Evolutionary conservation across 1,284 basidiomycete genomes (phyloP), one percentile per base, ranked within the genome.

Genomic region (Malassezia psittaci): DNA sequence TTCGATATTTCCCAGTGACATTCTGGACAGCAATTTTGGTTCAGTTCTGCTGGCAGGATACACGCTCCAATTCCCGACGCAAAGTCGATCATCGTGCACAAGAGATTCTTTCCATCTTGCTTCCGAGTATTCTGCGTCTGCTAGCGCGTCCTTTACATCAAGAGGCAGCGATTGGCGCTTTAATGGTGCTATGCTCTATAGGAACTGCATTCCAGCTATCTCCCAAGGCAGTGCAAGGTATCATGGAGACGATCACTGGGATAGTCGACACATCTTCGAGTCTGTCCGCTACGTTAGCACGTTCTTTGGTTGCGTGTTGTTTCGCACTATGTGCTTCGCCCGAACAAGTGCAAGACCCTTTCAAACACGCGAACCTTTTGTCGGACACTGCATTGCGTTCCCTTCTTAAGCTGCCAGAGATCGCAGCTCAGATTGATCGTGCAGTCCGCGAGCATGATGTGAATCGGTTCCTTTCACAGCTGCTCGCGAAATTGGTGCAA

Each of bases 21-120:
- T 96, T 96, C 77, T 90, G 90, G 77, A 82, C 85, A 4, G 84
- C 87, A 3, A 82, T 82, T 0, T 77, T 91, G 43, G 82, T 93
- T 24, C 88, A 89, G 48, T 88, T 87, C 64, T 68, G 69, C 38
- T 29, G 58, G 59, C 60, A 8, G 71, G 70, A 46, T 59, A 48
- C 45, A 57, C 51, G 38, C 61, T 40, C 43, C 57, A 60, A 29
- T 57, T 46, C 47, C 66, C 62, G 60, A 65, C 55, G 19, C 57
- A 57, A 51, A 56, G 59, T 34, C 49, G 56, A 24, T 24, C 64
- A 61, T 44, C 62, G 66, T 46, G 65, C 63, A 2, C 67, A 73
- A 55, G 52, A 63, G 1, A 54, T 67, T 13, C 63, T 76, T 21
- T 65, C 73, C 0, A 60, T 75, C 5, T 62, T 78, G 6, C 66